phyloP scores from a whole-genome alignment of 108 stramenopile genomes.

The Nitzschia inconspicua region DNA sequence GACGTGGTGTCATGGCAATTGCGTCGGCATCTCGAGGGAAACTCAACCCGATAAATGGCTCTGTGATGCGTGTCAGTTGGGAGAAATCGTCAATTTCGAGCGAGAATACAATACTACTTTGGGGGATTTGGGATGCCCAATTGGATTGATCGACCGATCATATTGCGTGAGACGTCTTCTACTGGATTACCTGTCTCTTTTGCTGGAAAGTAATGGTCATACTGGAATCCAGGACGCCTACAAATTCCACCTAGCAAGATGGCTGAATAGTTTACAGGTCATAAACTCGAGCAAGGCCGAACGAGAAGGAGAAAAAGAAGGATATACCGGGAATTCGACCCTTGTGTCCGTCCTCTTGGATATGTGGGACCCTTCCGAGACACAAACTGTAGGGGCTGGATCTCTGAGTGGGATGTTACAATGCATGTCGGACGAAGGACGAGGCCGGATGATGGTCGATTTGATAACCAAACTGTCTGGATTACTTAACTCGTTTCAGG shows the following conservation, averaged over 20 bases:
- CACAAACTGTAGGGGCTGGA: conserved; percentile 2
- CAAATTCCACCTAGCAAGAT: conserved; percentile 74
- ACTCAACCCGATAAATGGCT: conserved; percentile 64
- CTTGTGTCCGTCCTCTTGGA: conserved; percentile 12
- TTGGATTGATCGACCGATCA: conserved; percentile 22
- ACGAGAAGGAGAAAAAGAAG: not conserved
- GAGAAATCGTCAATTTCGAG: conserved; percentile 40
- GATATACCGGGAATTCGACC: not conserved
- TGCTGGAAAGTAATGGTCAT: conserved; percentile 31
- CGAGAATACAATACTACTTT: conserved; percentile 25
- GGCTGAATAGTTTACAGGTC: conserved; percentile 47
- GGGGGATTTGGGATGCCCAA: conserved; percentile 29
- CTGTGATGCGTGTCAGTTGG: conserved; percentile 83
- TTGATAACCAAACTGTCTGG: conserved; percentile 48
- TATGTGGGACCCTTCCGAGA: conserved; percentile 29
- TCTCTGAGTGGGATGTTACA: conserved; percentile 35
- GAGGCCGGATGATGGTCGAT: conserved; percentile 57
- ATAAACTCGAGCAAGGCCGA: not conserved
- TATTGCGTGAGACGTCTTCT: conserved; percentile 65
- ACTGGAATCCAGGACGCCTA: conserved; percentile 38
- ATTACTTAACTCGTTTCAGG: conserved; percentile 51
- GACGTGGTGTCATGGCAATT: conserved; percentile 71
- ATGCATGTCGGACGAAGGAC: conserved; percentile 63
- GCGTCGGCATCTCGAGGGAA: conserved; percentile 70
- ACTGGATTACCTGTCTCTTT: conserved; percentile 47